phyloP scores from a whole-genome alignment of 1,284 basidiomycete genomes.

The Pisolithus thermaeus region DNA sequence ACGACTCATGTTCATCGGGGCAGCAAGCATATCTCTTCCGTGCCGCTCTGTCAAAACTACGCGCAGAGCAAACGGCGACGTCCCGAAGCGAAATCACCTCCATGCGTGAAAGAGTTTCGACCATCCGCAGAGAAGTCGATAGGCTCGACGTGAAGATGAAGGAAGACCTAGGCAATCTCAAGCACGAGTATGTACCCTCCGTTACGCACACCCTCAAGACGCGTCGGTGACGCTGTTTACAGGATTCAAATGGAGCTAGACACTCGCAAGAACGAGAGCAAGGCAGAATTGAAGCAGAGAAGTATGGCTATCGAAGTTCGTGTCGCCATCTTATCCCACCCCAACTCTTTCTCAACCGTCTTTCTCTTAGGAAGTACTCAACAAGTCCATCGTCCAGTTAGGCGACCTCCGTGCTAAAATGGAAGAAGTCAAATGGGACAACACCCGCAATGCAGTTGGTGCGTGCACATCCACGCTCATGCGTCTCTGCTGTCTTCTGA shows the following conservation, averaged over 20 bases:
- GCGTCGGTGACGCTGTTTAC: constrained; percentile 4
- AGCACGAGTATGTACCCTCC: constrained; percentile 73
- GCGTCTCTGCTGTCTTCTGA: background rate
- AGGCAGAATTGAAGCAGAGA: constrained; percentile 79
- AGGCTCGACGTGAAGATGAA: constrained; percentile 87
- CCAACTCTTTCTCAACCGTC: background rate
- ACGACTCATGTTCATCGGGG: constrained; percentile 7
- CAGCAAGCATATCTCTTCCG: constrained; percentile 96
- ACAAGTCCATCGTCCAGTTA: constrained; percentile 78
- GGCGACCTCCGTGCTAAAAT: constrained; percentile 85
- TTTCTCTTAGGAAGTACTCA: constrained; percentile 61
- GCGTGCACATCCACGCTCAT: constrained; percentile 26
- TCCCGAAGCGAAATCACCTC: constrained; percentile 84
- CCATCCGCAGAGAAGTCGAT: constrained; percentile 87
- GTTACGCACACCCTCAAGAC: background rate
- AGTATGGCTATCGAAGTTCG: constrained; percentile 86
- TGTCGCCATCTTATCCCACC: background rate
- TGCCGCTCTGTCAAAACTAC: constrained; percentile 88
- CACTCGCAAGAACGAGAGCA: constrained; percentile 90
- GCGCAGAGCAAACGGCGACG: constrained; percentile 81
- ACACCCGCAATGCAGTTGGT: constrained; percentile 83
- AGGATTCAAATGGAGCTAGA: constrained; percentile 96
- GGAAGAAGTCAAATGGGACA: constrained; percentile 89
- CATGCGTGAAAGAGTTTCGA: constrained; percentile 68
- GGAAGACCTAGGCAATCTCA: constrained; percentile 84